Evolutionary conservation across 495 filamentous ascomycete genomes (phyloP), one percentile per base, ranked within the genome.

Genomic region (Penicillium riverlandense): DNA sequence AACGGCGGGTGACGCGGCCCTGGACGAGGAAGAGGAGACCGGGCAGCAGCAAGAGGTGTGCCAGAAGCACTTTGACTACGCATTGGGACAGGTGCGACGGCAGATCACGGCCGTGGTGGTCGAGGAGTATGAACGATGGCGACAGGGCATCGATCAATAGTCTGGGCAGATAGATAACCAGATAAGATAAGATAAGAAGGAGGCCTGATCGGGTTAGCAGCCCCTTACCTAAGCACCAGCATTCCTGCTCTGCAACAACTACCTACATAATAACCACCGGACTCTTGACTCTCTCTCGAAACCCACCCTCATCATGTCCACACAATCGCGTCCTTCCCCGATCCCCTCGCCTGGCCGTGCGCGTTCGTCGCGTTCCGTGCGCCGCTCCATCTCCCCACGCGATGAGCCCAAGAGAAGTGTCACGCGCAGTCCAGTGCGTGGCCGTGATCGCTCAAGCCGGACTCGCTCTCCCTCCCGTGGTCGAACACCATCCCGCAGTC

Each of bases 51-150:
- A 66, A 34, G 67, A 68, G 38, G 72, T 90, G 32, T 59, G 61
- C 27, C 77, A 75, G 73, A 69, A 66, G 47, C 83, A 90, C 53
- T 75, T 92, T 52, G 69, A 77, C 44, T 63, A 66, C 37, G 85
- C 86, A 6, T 71, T 88, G 36, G 55, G 58, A 43, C 74, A 72
- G 44, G 78, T 83, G 22, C 76, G 79, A 48, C 79, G 75, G 51
- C 77, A 86, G 57, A 86, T 91, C 41, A 89, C 85, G 1, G 49
- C 60, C 14, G 75, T 76, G 44, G 78, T 89, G 65, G 65, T 85
- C 35, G 53, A 65, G 34, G 69, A 74, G n/a, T 94, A 86, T 66
- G 77, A 82, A 56, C 58, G 67, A 29, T 92, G 86, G 85, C 61
- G 63, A 35, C 68, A 71, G 32, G 32, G 22, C 2, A 22, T 22